Evolutionary conservation across 176 grass and related monocot genomes (phyloP), one percentile per base, ranked within the genome.

Genomic region (Elaeis guineensis): DNA sequence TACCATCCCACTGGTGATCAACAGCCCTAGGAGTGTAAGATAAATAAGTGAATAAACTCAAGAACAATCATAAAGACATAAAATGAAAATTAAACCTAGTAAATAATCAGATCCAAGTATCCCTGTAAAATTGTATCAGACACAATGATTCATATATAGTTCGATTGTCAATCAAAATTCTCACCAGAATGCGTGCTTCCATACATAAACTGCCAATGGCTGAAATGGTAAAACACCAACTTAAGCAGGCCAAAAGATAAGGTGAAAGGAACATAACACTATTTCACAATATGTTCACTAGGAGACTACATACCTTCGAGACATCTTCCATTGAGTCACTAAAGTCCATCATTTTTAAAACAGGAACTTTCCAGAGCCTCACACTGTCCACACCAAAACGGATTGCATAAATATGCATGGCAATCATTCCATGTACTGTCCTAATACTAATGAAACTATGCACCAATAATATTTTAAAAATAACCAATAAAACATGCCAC

Each of bases 101-200:
- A 65, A 53, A 39, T 39, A 39, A 39, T 39, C 35, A 44, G 35
- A 44, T 12, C 11, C 35, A 44, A 12, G 35, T 12, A 44, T 14
- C 35, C 3, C 35, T 44, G 9, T 12, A 39, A 30, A 44, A 14
- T 12, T 12, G 35, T 12, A 44, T 44, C 0, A 44, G 35, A 11
- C 11, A 44, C 1, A 44, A 44, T 0, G 2, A 3, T 44, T 14
- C 2, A 44, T 44, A 44, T 14, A 12, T 12, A 11, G 35, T 44
- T 44, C 35, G 0, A 44, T 44, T 44, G 11, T 44, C 11, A 26
- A 66, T 53, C 19, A 30, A 6, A 57, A 32, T 24, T 35, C 75
- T 78, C 55, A 91, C 93, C 87, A 85, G 67, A 97, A 97, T 56
- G 93, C 87, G 83, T 97, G 83, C 70, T 91, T 97, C 87, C 93